Base-by-base conservation (phyloP, 148 eudicot species). In the Beta vulgaris region DNA sequence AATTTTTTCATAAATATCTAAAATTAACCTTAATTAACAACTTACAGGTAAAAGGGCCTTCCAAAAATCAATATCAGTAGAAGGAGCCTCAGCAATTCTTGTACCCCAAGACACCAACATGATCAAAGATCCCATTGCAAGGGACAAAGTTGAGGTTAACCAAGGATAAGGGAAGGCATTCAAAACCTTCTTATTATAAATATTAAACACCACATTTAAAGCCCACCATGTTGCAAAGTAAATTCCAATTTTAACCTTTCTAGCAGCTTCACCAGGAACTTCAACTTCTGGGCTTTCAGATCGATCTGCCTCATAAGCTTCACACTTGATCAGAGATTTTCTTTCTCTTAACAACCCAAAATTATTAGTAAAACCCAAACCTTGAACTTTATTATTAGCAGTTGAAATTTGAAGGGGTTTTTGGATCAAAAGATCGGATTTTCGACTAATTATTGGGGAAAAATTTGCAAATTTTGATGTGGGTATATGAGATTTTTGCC, bases 171-270 rank as follows among this genome's bases (percentile, higher is more conserved):
- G 97, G 59, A 86, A 94, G 29, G 92, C 98, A 88, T 91, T 94
- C 83, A 94, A 87, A 55, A 94, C 98, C 77, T 89, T 93, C 82
- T 93, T 93, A 76, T 93, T 93, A 64, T 93, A 93, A 31, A 93
- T 93, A 79, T 93, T 93, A 63, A 91, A 93, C 10, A 93, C 83
- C 76, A 91, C 97, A 84, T 94, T 94, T 85, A 91, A 85, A 79
- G 80, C 86, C 97, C 98, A 94, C 98, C 98, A 94, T 7, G 91
- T 91, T 19, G 97, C 98, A 76, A 94, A 91, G 25, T 91, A 91
- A 36, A 86, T 65, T 10, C 98, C 93, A 77, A 94, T 91, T 77
- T 94, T 94, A 34, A 87, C 71, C 83, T 35, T 94, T 79, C 88
- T 83, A 10, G 94, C 90, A n/a, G 84, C 88, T 81, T 90, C 98